Evolutionary conservation across 1,284 basidiomycete species (phyloP).

Genomic region (Microbotryomycetes sp.): DNA sequence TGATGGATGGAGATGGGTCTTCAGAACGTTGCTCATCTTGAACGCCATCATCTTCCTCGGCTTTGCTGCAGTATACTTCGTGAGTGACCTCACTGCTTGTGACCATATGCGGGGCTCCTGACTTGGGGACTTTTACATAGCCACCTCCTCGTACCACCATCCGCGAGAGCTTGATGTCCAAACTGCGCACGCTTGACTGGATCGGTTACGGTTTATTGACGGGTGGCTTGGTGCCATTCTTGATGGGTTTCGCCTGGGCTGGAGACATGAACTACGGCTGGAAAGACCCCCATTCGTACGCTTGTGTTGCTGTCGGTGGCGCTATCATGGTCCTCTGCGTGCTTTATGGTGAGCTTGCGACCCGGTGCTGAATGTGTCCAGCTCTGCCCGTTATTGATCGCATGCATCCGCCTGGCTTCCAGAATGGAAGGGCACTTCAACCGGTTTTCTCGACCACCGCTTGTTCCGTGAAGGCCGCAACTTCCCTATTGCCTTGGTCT

Average conservation of each 20-base stretch:
- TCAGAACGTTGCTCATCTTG: neutral
- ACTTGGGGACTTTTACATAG: neutral
- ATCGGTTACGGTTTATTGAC: constrained; percentile 11
- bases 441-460: constrained; percentile 22
- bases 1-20: constrained; percentile 19
- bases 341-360: constrained; percentile 11
- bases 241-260: constrained; percentile 13
- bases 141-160: constrained; percentile 10
- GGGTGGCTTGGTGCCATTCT: constrained; percentile 7
- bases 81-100: neutral
- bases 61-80: constrained; percentile 7
- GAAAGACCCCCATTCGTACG: constrained; percentile 12
- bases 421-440: constrained; percentile 17
- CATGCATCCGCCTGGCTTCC: neutral
- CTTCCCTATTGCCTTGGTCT: constrained; percentile 15
- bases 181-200: constrained; percentile 8
- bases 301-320: constrained; percentile 7
- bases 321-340: constrained; percentile 3
- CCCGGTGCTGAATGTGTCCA: too few species aligned
- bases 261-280: constrained; percentile 2
- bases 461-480: constrained; percentile 15
- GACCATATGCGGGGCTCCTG: neutral
- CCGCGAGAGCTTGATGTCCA: neutral
- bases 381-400: neutral
- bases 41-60: constrained; percentile 8